Evolutionary conservation across 2,329 filamentous ascomycete genomes (phyloP).

Genomic region (Dryadomyces quercus-mongolicae): DNA sequence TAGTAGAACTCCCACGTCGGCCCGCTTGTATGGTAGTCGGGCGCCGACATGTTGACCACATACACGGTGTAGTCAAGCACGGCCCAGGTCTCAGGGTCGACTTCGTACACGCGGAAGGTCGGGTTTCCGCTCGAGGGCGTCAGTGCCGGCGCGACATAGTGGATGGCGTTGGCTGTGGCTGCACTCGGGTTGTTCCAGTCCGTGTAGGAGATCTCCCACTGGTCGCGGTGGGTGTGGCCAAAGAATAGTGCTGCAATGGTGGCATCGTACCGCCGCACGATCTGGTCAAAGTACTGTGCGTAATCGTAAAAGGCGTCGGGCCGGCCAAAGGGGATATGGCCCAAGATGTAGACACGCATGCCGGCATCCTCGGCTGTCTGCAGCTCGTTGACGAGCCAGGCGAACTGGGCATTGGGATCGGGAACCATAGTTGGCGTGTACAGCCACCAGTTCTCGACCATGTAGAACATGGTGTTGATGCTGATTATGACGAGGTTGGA

Average conservation of each 20-base stretch:
- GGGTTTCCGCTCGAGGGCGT: constrained; percentile 44
- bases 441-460: constrained; percentile 42
- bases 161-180: constrained; percentile 32
- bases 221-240: constrained; percentile 43
- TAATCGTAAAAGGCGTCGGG: constrained; percentile 37
- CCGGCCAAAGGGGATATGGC: constrained; percentile 42
- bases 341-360: constrained; percentile 42
- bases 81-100: constrained; percentile 42
- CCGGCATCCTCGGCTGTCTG: constrained; percentile 35
- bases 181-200: constrained; percentile 28
- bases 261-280: constrained; percentile 36
- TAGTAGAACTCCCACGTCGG: constrained; percentile 42
- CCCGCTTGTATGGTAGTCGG: constrained; percentile 28
- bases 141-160: constrained; percentile 41
- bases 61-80: constrained; percentile 41
- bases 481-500: constrained; percentile 42
- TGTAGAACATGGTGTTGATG: constrained; percentile 46
- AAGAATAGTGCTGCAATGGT: constrained; percentile 44
- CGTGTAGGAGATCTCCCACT: constrained; percentile 43
- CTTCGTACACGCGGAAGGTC: constrained; percentile 43
- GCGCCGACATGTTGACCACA: constrained; percentile 35
- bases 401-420: constrained; percentile 39
- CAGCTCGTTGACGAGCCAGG: constrained; percentile 41
- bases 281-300: constrained; percentile 38
- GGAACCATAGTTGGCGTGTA: constrained; percentile 35